Evolutionary conservation across 2,329 filamentous ascomycete genomes (phyloP).

Genomic region (Daldinia eschscholtzii): DNA sequence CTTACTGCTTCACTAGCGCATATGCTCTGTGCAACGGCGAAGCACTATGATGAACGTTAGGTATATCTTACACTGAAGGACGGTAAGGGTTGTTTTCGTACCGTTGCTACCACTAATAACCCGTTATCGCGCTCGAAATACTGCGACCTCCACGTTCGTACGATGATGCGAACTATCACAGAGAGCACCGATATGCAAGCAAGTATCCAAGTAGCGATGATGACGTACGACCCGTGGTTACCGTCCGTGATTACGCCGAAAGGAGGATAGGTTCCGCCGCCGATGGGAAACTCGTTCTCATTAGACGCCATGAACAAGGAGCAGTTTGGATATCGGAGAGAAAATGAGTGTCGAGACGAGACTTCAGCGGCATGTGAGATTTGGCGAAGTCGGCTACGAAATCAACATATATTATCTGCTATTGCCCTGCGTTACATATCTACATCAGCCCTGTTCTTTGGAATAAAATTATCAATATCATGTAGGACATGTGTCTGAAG

Average conservation of each 20-base stretch:
- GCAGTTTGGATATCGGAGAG: neutral
- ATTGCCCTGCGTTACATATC: too few species aligned
- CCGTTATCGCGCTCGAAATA: slow-evolving; percentile 13
- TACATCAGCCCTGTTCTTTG: too few species aligned
- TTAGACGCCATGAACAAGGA: slow-evolving; percentile 20
- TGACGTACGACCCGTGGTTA: slow-evolving; percentile 18
- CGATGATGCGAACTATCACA: slow-evolving; percentile 15
- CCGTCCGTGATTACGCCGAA: slow-evolving; percentile 22
- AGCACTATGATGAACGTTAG: neutral
- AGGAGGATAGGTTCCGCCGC: slow-evolving; percentile 20
- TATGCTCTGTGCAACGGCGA: slow-evolving; percentile 13
- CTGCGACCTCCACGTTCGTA: slow-evolving; percentile 18
- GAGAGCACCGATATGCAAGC: slow-evolving; percentile 22
- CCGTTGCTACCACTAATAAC: slow-evolving; percentile 16
- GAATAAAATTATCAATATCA: too few species aligned
- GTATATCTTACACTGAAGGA: neutral
- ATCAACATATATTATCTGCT: too few species aligned
- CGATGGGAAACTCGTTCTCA: slow-evolving; percentile 5
- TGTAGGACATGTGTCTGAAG: too few species aligned
- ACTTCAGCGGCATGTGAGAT: too few species aligned
- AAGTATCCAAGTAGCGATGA: slow-evolving; percentile 27
- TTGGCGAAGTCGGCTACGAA: neutral
- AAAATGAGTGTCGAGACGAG: neutral
- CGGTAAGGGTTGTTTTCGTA: neutral
- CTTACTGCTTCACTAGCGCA: slow-evolving; percentile 13